Evolutionary conservation across 2,329 filamentous ascomycete genomes (phyloP).

Genomic region (Fulvia fulva): DNA sequence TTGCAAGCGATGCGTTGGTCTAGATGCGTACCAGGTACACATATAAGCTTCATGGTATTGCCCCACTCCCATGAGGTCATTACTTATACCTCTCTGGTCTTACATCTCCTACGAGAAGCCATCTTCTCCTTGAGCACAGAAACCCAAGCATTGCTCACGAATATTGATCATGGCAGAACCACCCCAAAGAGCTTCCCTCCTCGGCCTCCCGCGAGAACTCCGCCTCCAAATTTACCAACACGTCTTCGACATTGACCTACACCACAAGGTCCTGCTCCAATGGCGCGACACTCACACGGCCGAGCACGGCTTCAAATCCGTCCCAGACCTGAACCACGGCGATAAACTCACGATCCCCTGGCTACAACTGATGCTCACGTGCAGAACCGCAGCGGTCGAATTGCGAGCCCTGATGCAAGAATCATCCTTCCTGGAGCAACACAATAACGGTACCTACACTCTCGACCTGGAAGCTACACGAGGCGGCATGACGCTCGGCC

Average conservation of each 20-base stretch:
- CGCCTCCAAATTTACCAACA: conserved; percentile 17
- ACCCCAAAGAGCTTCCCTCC: conserved; percentile 10
- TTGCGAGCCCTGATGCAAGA: conserved; percentile 12
- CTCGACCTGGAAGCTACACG: conserved; percentile 15
- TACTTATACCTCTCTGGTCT: too few species aligned
- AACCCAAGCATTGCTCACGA: too few species aligned
- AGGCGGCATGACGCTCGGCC: conserved; percentile 9
- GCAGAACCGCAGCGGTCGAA: conserved; percentile 15
- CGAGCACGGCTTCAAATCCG: conserved; percentile 41
- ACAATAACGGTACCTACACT: conserved; percentile 10
- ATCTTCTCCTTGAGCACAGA: too few species aligned
- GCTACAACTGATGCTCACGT: conserved; percentile 19
- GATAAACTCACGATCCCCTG: conserved; percentile 16
- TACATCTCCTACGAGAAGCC: too few species aligned
- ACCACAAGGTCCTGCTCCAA: conserved; percentile 5
- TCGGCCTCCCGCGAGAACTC: conserved; percentile 16
- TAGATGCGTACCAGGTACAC: too few species aligned
- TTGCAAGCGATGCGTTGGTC: too few species aligned
- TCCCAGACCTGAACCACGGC: conserved; percentile 11
- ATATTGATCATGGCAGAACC: not conserved
- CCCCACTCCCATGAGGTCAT: too few species aligned
- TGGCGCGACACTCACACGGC: conserved; percentile 12
- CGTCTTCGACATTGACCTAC: conserved; percentile 14
- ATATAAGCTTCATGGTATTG: too few species aligned
- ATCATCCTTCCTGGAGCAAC: conserved; percentile 3